A percentile compares a stretch with the other conserved stretches of the same genome.
Conservation (phyloP, 768 basidiomycete species). For the Tylopilus sp. region DNA sequence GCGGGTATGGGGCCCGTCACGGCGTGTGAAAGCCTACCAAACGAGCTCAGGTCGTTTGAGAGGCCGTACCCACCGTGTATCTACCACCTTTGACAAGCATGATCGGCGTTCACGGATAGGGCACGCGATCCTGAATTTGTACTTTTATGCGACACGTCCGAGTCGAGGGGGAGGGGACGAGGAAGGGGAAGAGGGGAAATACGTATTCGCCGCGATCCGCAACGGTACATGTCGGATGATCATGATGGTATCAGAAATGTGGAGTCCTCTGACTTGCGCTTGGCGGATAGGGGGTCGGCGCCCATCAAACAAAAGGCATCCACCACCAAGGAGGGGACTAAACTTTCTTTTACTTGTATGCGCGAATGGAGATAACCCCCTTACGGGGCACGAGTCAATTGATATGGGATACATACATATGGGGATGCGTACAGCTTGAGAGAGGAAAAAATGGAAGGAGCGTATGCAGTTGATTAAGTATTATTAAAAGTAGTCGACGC, state of each 20-base stretch:
- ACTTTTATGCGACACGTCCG: too few species aligned
- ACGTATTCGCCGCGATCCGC: not conserved
- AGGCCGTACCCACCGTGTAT: too few species aligned
- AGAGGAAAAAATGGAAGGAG: not conserved
- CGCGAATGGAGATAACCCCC: constrained; percentile 4
- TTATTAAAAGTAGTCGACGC: constrained; percentile 32
- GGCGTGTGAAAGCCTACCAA: too few species aligned
- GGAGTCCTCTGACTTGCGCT: not conserved
- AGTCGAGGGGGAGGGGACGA: too few species aligned
- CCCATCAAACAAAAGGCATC: constrained; percentile 1
- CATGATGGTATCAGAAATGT: not conserved
- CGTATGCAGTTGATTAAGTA: constrained; percentile 11
- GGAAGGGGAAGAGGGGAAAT: not conserved
- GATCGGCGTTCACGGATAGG: too few species aligned
- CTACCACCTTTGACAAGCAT: too few species aligned
- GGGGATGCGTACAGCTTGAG: constrained; percentile 1
- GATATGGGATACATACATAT: constrained; percentile 6
- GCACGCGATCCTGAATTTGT: too few species aligned
- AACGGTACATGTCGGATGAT: not conserved
- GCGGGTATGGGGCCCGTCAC: too few species aligned
- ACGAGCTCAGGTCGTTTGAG: too few species aligned
- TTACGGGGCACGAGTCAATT: not conserved
- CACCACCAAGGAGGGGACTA: not conserved
- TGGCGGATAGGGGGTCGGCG: constrained; percentile 10
- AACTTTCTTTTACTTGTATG: not conserved